Conservation (phyloP, 768 basidiomycete species). For the Lentinula boryana region DNA sequence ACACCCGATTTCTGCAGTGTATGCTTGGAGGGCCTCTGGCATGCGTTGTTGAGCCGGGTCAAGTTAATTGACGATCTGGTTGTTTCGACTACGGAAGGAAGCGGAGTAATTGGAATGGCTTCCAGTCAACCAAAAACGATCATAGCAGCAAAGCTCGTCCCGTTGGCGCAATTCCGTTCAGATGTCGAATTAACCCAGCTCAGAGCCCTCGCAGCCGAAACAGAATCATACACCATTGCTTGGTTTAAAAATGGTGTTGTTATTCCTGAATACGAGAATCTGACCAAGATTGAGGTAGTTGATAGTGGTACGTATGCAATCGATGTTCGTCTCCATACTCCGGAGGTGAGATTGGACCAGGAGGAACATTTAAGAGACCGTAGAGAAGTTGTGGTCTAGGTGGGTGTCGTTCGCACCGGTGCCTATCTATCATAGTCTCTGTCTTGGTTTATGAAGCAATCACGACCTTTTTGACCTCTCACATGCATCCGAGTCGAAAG, state of each 20-base stretch:
- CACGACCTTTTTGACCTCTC: no score
- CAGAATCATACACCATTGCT: constrained; percentile 48
- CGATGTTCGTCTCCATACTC: constrained; percentile 44
- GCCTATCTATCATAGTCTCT: no score
- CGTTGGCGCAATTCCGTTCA: constrained; percentile 50
- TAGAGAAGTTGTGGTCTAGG: not conserved
- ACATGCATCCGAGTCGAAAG: no score
- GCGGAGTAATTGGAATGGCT: not conserved
- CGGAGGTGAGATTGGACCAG: constrained; percentile 49
- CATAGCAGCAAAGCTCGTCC: constrained; percentile 47
- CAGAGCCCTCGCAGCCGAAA: not conserved
- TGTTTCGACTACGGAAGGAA: constrained; percentile 16
- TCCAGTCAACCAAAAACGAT: not conserved
- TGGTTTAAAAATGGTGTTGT: constrained; percentile 48
- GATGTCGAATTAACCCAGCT: not conserved
- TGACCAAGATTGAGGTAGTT: constrained; percentile 38
- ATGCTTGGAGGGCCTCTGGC: constrained; percentile 73
- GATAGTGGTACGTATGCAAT: constrained; percentile 29
- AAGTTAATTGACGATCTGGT: constrained; percentile 48
- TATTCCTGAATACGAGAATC: constrained; percentile 42
- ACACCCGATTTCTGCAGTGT: constrained; percentile 70
- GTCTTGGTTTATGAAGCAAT: no score
- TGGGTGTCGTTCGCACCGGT: not conserved
- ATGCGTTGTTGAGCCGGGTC: constrained; percentile 51
- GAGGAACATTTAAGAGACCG: constrained; percentile 16